Evolutionary conservation across 352 stramenopile species (phyloP), one percentile per base, ranked within the genome.

Genomic region (Phytophthora idaei): DNA sequence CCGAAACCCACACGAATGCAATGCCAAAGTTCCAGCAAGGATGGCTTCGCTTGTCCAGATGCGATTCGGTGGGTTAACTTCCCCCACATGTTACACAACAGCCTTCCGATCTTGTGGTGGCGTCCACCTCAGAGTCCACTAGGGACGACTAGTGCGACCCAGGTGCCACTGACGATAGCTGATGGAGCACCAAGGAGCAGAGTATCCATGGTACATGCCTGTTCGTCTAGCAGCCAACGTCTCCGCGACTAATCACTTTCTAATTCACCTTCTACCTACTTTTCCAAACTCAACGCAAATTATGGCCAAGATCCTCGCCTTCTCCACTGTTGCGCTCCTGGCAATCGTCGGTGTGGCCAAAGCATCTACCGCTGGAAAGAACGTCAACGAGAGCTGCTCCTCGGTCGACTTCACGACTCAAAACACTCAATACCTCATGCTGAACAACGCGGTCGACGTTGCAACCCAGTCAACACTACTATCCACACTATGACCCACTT

Each of bases 361-460:
- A 4, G 34, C 34, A 21, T 3, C 39, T 25, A 45, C 39, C 41
- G 60, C 44, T 57, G 44, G 17, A 0, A 58, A 49, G 10, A 28
- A 45, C 27, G 44, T 48, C 41, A 69, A 50, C 14, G 37, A 73
- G 61, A 72, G 69, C 39, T 87, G 76, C 57, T 57, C 59, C 28
- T 37, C 72, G 29, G 45, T 80, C 55, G 72, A 78, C 53, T 87
- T 78, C 67, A 76, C 67, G n/a, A 55, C 75, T 9, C 71, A 78
- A 58, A 44, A 67, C 1, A 71, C 59, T 9, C 71, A 85, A 55
- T 70, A 86, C 57, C 54, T 67, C 17, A 52, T 73, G 52, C 52
- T 89, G 54, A 87, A 87, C 74, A 73, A 78, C 29, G 47, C 80
- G 10, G 44, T 78, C 47, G 64, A 72, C 29, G 49, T 69, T 21